Base-by-base conservation (phyloP, 768 basidiomycete genomes). In the Suillus variegatus region DNA sequence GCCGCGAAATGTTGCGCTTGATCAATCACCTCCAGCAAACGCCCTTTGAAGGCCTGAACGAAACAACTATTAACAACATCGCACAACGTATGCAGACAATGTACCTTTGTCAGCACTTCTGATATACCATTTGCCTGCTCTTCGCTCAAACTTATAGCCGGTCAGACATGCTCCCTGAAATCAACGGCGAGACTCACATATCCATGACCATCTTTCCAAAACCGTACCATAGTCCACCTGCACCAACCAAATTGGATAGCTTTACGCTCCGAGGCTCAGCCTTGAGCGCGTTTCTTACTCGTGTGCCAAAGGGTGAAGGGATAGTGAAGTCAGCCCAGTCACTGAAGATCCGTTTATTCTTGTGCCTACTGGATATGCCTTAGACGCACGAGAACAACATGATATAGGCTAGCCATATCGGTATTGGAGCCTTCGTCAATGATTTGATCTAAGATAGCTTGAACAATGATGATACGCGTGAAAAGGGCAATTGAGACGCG, bases 291-390 rank as follows among this genome's bases (percentile, higher is more conserved):
- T 94, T 93, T 60, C 87, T 82, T 3, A 97, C 94, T 70, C 89
- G 86, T 32, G 84, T 78, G 13, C 85, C 85, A 78, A 94, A 97
- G 0, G 95, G 84, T 28, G 85, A 70, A 0, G 95, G 95, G 38
- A 96, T 89, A 54, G 88, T 88, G 76, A 96, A 92, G 69, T 95
- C 92, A 10, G 93, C 93, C 85, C 92, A 96, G 72, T 93, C 92
- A 12, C 95, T 93, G 69, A 35, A 25, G 47, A 18, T 65, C 62
- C 58, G 49, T 55, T 56, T 44, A 58, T 64, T 55, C 61, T 54
- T 52, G 49, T 20, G 57, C 22, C 55, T 49, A 54, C 36, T 36
- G 44, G 46, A 52, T 49, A 40, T 56, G 54, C 47, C 63, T 57
- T 35, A 52, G 46, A 20, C 82, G 57, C 57, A 94, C 92, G 92